phyloP scores from a whole-genome alignment of 2,329 filamentous ascomycete genomes.

The Cladosporium colombiae region DNA sequence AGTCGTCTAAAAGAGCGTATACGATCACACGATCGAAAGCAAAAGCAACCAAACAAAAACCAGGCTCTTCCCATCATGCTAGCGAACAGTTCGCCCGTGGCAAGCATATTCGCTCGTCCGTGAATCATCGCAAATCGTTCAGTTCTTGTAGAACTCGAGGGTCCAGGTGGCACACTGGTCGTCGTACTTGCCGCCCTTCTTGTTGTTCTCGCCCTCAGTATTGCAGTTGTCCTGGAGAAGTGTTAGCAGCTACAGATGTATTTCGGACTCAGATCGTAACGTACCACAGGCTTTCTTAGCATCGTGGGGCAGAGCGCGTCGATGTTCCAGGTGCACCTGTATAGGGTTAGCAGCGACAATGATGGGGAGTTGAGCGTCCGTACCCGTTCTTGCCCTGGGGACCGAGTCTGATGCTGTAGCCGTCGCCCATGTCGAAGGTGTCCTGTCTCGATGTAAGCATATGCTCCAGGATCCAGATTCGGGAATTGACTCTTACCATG shows the following conservation, averaged over 20 bases:
- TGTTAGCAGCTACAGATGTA: not conserved
- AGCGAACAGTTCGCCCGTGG: not conserved
- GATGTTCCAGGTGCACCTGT: not conserved
- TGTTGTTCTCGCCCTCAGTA: not conserved
- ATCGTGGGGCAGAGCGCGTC: not conserved
- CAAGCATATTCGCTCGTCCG: not conserved
- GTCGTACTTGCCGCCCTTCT: conserved; percentile 2
- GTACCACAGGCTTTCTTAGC: not conserved
- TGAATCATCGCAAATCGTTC: not conserved
- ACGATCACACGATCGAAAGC: not conserved
- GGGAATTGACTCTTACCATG: not conserved
- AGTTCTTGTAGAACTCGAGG: not conserved
- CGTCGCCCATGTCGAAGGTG: not conserved
- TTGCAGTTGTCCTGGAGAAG: not conserved
- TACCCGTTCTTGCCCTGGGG: conserved; percentile 1
- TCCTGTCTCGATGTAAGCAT: not conserved
- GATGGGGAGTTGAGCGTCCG: not conserved
- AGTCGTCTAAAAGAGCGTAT: not conserved
- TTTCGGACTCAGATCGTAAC: not conserved
- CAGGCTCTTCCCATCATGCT: conserved; percentile 2
- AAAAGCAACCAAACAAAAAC: not conserved
- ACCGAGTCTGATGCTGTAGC: not conserved
- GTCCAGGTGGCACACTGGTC: conserved; percentile 4
- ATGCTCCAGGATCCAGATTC: too few species aligned
- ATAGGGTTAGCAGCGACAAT: not conserved